Conservation (phyloP, 2,329 filamentous ascomycete species). For the Verticillium nubilum region DNA sequence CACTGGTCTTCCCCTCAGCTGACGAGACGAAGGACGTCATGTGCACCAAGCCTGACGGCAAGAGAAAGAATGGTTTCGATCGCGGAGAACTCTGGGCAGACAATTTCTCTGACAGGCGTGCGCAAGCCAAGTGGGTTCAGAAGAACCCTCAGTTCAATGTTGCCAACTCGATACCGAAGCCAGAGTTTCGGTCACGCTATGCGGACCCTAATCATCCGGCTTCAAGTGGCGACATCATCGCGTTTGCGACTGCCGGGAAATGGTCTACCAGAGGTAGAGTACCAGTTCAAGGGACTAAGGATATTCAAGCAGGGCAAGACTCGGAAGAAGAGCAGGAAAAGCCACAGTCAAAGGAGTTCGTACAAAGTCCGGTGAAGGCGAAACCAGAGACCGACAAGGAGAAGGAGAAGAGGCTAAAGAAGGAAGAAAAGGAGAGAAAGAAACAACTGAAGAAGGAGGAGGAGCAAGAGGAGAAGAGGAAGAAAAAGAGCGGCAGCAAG, state of each 20-base stretch:
- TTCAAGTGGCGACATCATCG: slow-evolving; percentile 17
- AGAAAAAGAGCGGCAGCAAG: neutral
- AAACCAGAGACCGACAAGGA: neutral
- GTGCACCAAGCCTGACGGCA: slow-evolving; percentile 9
- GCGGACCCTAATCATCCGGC: slow-evolving; percentile 20
- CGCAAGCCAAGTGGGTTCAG: slow-evolving; percentile 14
- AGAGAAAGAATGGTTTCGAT: slow-evolving; percentile 14
- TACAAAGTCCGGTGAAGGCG: too few relatives aligned
- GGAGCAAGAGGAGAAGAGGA: neutral
- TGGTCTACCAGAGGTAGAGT: neutral
- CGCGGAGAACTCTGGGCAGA: slow-evolving; percentile 15
- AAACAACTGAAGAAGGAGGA: neutral
- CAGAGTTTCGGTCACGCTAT: slow-evolving; percentile 19
- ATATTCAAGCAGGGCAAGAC: neutral
- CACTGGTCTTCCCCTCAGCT: slow-evolving; percentile 41
- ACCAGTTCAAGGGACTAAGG: neutral
- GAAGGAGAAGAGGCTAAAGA: neutral
- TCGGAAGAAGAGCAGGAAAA: slow-evolving; percentile 5
- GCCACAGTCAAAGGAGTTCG: too few relatives aligned
- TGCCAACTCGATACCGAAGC: slow-evolving; percentile 15
- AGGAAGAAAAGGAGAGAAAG: neutral
- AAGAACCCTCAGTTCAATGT: slow-evolving; percentile 9
- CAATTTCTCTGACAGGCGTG: slow-evolving; percentile 14
- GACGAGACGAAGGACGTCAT: slow-evolving; percentile 19
- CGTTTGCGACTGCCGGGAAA: slow-evolving; percentile 17